Evolutionary conservation across 1,284 basidiomycete species (phyloP).

Genomic region (Ceratobasidium sp.): DNA sequence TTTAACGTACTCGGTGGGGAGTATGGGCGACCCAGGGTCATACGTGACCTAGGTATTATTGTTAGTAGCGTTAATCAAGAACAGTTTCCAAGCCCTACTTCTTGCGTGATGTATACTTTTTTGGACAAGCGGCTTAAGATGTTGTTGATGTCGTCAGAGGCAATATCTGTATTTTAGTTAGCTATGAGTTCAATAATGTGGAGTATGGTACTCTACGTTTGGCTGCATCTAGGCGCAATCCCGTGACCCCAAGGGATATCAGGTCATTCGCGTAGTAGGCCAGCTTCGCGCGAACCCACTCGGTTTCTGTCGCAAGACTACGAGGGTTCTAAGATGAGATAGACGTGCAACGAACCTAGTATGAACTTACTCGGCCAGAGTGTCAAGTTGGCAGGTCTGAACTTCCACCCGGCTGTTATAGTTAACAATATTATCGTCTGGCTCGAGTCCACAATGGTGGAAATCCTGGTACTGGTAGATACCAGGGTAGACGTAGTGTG

Average conservation of each 20-base stretch:
- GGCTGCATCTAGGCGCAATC: conserved; percentile 74
- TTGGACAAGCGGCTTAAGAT: conserved; percentile 47
- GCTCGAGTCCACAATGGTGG: conserved; percentile 45
- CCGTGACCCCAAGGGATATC: conserved; percentile 72
- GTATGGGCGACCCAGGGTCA: conserved; percentile 43
- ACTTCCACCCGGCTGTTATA: conserved; percentile 68
- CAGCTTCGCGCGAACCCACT: conserved; percentile 67
- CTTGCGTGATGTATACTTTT: conserved; percentile 46
- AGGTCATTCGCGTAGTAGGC: conserved; percentile 73
- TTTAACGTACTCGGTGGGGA: conserved; percentile 34
- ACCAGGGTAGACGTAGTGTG: conserved; percentile 29
- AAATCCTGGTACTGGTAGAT: conserved; percentile 46
- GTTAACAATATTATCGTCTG: conserved; percentile 28
- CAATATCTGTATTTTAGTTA: conserved; percentile 44
- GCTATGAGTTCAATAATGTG: not conserved
- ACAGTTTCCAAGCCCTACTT: conserved; percentile 19
- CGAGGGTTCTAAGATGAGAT: conserved; percentile 14
- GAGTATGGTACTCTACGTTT: conserved; percentile 69
- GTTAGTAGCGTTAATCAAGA: not conserved
- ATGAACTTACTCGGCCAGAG: not conserved
- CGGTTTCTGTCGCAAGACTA: conserved; percentile 67
- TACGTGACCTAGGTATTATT: conserved; percentile 37
- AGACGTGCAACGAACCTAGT: conserved; percentile 50
- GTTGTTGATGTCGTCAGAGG: conserved; percentile 45
- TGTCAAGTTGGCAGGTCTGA: conserved; percentile 59